phyloP scores from a whole-genome alignment of 2,329 filamentous ascomycete genomes.

The Pyrenophora seminiperda region DNA sequence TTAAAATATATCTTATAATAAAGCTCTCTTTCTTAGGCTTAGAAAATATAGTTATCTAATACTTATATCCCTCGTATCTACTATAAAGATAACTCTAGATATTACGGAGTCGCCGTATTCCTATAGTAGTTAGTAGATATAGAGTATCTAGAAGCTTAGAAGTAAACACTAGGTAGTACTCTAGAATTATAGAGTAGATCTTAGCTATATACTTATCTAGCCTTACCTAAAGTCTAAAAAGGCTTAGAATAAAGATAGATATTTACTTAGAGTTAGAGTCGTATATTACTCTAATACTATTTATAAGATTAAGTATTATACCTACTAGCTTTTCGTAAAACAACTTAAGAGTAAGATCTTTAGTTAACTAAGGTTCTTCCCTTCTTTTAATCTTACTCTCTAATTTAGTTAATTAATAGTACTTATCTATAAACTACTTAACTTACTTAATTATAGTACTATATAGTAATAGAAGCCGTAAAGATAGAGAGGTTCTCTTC shows the following conservation, averaged over 20 bases:
- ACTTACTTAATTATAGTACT: conserved; percentile 17
- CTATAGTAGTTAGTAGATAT: conserved; percentile 52
- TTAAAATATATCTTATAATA: conserved; percentile 52
- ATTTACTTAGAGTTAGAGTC: conserved; percentile 54
- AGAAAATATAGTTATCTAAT: conserved; percentile 54
- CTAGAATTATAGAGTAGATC: conserved; percentile 53
- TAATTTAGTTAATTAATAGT: conserved; percentile 26
- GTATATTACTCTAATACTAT: conserved; percentile 47
- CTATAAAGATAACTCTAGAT: conserved; percentile 58
- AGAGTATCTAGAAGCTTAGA: conserved; percentile 60
- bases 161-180: conserved; percentile 58
- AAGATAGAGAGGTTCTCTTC: conserved; percentile 5
- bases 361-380: conserved; percentile 14
- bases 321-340: conserved; percentile 40
- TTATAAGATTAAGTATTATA: conserved; percentile 47
- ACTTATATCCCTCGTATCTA: conserved; percentile 35
- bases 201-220: conserved; percentile 57
- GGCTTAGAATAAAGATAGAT: conserved; percentile 57
- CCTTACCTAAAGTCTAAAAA: conserved; percentile 61
- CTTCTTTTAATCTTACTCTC: conserved; percentile 21
- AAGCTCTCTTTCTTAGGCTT: conserved; percentile 50
- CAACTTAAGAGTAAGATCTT: conserved; percentile 29
- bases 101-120: conserved; percentile 57
- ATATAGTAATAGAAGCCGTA: conserved; percentile 8
- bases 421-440: conserved; percentile 25